phyloP scores from a whole-genome alignment of 1,284 basidiomycete species.

The Flammula alnicola region DNA sequence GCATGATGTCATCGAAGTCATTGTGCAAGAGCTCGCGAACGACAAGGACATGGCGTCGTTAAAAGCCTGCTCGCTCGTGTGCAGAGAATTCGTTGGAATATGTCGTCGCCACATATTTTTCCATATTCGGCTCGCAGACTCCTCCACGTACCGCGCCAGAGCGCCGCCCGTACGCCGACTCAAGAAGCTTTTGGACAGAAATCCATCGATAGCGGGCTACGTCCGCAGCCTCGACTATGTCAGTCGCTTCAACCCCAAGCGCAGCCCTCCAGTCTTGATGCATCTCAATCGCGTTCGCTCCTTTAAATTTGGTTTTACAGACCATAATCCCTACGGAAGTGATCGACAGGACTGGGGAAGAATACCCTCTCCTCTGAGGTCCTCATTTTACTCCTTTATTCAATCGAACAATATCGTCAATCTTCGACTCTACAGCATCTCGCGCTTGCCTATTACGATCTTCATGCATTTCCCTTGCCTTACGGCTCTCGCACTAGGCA shows the following conservation, averaged over 20 bases:
- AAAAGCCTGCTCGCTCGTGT: conserved; percentile 15
- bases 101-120: conserved; percentile 18
- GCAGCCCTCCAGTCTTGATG: conserved; percentile 9
- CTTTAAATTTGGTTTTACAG: conserved; percentile 11
- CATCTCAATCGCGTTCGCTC: conserved; percentile 12
- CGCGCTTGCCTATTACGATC: conserved; percentile 6
- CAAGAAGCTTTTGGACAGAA: conserved; percentile 12
- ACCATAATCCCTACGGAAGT: background rate
- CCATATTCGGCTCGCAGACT: conserved; percentile 12
- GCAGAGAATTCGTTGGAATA: conserved; percentile 8
- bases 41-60: conserved; percentile 14
- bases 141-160: background rate
- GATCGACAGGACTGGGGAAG: conserved; percentile 11
- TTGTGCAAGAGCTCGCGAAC: conserved; percentile 14
- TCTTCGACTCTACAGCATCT: conserved; percentile 11
- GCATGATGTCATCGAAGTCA: conserved; percentile 18
- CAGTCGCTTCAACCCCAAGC: conserved; percentile 3
- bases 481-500: background rate
- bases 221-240: conserved; percentile 14
- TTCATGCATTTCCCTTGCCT: conserved; percentile 14
- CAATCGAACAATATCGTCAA: conserved; percentile 15
- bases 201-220: conserved; percentile 9
- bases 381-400: conserved; percentile 15
- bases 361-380: conserved; percentile 1
- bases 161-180: conserved; percentile 1